Evolutionary conservation across 441 rosid genomes (phyloP).

Genomic region (Syzygium malaccense): DNA sequence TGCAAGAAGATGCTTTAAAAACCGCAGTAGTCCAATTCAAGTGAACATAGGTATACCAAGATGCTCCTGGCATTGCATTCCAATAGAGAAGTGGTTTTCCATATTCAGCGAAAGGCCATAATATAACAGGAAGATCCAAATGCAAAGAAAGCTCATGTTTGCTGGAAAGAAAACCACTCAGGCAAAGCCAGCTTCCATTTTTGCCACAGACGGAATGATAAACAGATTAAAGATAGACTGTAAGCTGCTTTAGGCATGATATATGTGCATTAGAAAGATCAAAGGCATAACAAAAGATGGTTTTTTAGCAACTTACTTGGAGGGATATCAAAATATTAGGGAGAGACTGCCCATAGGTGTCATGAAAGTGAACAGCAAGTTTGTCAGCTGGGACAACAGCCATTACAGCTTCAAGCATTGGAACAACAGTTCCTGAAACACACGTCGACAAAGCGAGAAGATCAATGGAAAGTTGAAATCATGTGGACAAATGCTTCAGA

Average conservation of each 20-base stretch:
- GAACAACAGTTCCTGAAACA: constrained; percentile 65
- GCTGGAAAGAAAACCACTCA: not conserved
- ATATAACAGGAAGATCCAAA: not conserved
- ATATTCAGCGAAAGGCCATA: not conserved
- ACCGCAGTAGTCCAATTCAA: not conserved
- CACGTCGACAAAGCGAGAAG: not conserved
- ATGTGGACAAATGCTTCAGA: not conserved
- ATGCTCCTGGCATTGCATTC: not conserved
- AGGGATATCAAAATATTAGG: constrained; percentile 79
- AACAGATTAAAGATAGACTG: not conserved
- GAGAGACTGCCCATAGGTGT: constrained; percentile 96
- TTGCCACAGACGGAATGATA: not conserved
- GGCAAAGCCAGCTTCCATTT: not conserved
- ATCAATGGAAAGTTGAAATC: not conserved
- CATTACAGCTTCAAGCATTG: constrained; percentile 92
- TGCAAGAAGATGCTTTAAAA: not conserved
- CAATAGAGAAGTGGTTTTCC: not conserved
- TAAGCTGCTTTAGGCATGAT: not conserved
- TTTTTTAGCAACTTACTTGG: constrained; percentile 39
- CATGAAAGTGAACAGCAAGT: constrained; percentile 94
- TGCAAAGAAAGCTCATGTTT: not conserved
- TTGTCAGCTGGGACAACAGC: constrained; percentile 71
- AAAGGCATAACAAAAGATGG: not conserved
- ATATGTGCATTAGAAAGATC: not conserved
- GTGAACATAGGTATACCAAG: not conserved